Evolutionary conservation across 306 rosid species (phyloP).

Genomic region (Malus domestica): ASM211411v1 NC_041803.1:13604001-13604500

Average conservation of each 20-base stretch:
- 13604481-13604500: neutral
- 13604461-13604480: too few species aligned
- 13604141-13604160: neutral
- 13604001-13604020: constrained; percentile 62
- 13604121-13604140: neutral
- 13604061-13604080: constrained; percentile 50
- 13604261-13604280: neutral
- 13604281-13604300: neutral
- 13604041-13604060: constrained; percentile 51
- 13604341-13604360: too few species aligned
- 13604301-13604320: too few species aligned
- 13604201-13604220: neutral
- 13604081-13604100: constrained; percentile 55
- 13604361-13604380: too few species aligned
- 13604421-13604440: too few species aligned
- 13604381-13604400: neutral
- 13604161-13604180: neutral
- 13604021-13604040: constrained; percentile 72
- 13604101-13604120: constrained; percentile 19
- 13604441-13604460: too few species aligned
- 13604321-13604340: too few species aligned
- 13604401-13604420: neutral
- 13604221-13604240: neutral
- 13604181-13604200: neutral
- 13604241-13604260: neutral